Conservation (phyloP, 345 rosid species). For the Pistacia atlantica region DNA sequence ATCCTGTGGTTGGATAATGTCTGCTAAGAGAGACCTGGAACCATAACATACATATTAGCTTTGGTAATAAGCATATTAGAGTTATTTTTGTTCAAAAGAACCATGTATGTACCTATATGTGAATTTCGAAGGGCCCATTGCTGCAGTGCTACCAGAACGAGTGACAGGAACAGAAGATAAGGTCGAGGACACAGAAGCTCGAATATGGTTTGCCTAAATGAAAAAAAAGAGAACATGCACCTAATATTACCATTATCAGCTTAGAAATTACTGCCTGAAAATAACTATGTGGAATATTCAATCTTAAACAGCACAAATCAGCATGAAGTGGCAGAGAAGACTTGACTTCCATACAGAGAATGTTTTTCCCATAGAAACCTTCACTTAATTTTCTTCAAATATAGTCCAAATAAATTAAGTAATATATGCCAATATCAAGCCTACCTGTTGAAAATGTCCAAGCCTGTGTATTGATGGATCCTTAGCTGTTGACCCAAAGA, state of each 20-base stretch:
- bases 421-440: constrained; percentile 15
- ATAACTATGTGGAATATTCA: background rate
- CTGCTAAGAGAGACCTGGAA: constrained; percentile 93
- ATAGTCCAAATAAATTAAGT: constrained; percentile 8
- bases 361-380: constrained; percentile 2
- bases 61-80: constrained; percentile 10
- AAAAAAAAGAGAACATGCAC: constrained; percentile 16
- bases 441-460: constrained; percentile 78
- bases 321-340: constrained; percentile 6
- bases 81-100: constrained; percentile 11
- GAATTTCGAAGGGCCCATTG: constrained; percentile 62
- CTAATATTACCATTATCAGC: constrained; percentile 3
- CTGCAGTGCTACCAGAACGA: constrained; percentile 44
- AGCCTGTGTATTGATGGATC: constrained; percentile 61
- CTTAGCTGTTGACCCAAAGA: constrained; percentile 63
- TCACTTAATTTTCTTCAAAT: background rate
- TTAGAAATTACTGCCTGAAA: constrained; percentile 5
- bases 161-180: constrained; percentile 48
- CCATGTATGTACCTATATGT: constrained; percentile 68
- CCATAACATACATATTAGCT: constrained; percentile 40
- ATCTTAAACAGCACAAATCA: background rate
- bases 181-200: constrained; percentile 51
- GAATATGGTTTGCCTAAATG: constrained; percentile 62
- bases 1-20: constrained; percentile 87
- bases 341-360: background rate